Base-by-base conservation (phyloP, 306 rosid genomes). In the Lagenaria siceraria region DNA sequence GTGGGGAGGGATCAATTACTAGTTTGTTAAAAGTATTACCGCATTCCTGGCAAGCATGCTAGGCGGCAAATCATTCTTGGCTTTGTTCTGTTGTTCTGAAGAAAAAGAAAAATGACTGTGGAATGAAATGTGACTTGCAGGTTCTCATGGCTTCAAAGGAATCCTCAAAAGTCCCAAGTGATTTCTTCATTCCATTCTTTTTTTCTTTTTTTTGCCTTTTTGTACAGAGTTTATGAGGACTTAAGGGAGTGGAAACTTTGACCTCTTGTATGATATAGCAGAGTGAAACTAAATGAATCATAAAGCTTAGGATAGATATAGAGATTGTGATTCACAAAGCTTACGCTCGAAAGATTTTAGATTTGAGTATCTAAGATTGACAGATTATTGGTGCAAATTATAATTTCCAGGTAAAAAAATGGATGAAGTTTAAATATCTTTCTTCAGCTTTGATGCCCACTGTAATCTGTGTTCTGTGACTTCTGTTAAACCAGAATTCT, bases 11-110 rank as follows among this genome's bases (percentile, higher is more conserved):
- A 38, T 66, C 19, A 4, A 43, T 73, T 78, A 82, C 92, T 82
- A 76, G 87, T 83, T 31, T 31, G 62, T 73, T 31, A 8, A 13
- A 59, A 40, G 58, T 36, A 49, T 14, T 40, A 76, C 33, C 25
- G 59, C 56, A 84, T 64, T 79, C 86, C 89, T 82, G 92, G 90
- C 91, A 53, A 81, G 78, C 61, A 12, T 58, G 89, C 78, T 85
- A 79, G 82, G 92, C 90, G 94, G 97, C 96, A 92, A 94, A 85
- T 94, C 97, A 92, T 94, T 92, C 97, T 94, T 94, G 98, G 97
- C 94, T 91, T 81, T 87, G 82, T 83, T 80, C 85, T 75, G 27
- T 52, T 31, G 77, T 10, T 73, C 2, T 29, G 46, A 10, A 65
- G 43, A 38, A 36, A 10, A 29, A 10, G 4, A 65, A 65, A 38